A percentile compares a stretch with the other conserved stretches of the same genome.
Conservation (phyloP, 2,329 filamentous ascomycete genomes). For the Penicillium griseofulvum region DNA sequence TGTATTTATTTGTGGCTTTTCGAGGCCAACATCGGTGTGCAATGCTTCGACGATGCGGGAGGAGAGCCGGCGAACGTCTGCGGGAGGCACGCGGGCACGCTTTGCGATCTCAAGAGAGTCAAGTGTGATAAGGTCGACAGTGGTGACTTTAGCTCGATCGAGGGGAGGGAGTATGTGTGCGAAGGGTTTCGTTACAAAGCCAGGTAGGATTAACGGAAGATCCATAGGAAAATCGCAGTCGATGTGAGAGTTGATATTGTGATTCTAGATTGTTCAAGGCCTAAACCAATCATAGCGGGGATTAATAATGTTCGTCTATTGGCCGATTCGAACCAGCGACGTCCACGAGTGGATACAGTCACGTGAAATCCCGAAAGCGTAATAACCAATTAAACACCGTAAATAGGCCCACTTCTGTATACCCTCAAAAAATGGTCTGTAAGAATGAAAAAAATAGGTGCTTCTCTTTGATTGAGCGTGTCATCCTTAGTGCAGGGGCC, state of each 20-base stretch:
- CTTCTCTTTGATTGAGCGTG: slow-evolving; percentile 80
- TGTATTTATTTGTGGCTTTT: slow-evolving; percentile 13
- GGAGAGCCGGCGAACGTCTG: slow-evolving; percentile 73
- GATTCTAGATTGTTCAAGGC: slow-evolving; percentile 11
- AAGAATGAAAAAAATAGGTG: slow-evolving; percentile 65
- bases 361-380: not conserved
- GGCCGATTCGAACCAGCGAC: not conserved
- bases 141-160: slow-evolving; percentile 73
- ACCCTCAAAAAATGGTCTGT: too few relatives aligned
- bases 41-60: slow-evolving; percentile 65
- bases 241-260: slow-evolving; percentile 6
- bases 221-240: slow-evolving; percentile 60
- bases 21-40: slow-evolving; percentile 59
- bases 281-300: slow-evolving; percentile 14
- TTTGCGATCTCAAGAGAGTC: slow-evolving; percentile 80
- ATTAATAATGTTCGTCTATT: not conserved
- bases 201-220: slow-evolving; percentile 76
- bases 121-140: slow-evolving; percentile 79
- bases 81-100: slow-evolving; percentile 75
- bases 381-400: not conserved
- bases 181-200: slow-evolving; percentile 70
- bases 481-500: slow-evolving; percentile 89
- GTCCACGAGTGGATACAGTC: not conserved
- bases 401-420: not conserved
- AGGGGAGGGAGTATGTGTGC: slow-evolving; percentile 73